Conservation (phyloP, 2,329 filamentous ascomycete genomes). For the Aspergillus pseudoglaucus region DNA sequence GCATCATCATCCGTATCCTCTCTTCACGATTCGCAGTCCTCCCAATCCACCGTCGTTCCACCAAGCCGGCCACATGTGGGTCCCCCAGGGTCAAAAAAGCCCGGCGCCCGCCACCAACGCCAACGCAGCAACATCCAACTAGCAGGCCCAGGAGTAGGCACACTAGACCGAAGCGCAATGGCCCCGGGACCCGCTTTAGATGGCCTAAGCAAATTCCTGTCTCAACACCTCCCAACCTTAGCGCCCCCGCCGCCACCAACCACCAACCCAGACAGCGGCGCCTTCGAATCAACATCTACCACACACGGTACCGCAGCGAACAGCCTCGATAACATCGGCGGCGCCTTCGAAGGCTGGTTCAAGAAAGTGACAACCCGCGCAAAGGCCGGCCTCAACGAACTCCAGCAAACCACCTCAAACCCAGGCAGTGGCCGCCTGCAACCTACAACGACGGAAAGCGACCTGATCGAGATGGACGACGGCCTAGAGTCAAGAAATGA, state of each 20-base stretch:
- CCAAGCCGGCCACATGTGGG: slow-evolving; percentile 23
- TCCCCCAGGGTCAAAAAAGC: slow-evolving; percentile 22
- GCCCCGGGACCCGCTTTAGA: slow-evolving; percentile 70
- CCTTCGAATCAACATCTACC: slow-evolving; percentile 30
- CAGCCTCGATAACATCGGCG: slow-evolving; percentile 72
- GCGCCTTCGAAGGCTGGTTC: slow-evolving; percentile 85
- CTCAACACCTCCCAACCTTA: slow-evolving; percentile 73
- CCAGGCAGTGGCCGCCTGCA: slow-evolving; percentile 15
- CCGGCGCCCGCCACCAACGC: slow-evolving; percentile 35
- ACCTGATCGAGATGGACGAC: slow-evolving; percentile 41
- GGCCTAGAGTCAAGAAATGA: slow-evolving; percentile 23
- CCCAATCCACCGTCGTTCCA: slow-evolving; percentile 18
- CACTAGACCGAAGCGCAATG: slow-evolving; percentile 54
- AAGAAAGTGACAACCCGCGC: slow-evolving; percentile 62
- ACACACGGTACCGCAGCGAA: slow-evolving; percentile 30
- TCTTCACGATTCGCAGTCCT: slow-evolving; percentile 19
- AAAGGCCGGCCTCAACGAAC: slow-evolving; percentile 33
- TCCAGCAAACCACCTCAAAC: slow-evolving; percentile 28
- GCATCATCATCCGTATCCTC: slow-evolving; percentile 25
- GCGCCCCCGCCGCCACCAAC: slow-evolving; percentile 57
- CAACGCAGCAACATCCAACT: slow-evolving; percentile 53
- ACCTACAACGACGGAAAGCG: slow-evolving; percentile 28
- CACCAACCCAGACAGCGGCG: slow-evolving; percentile 8
- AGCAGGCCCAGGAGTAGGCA: slow-evolving; percentile 80
- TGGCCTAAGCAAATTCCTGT: slow-evolving; percentile 75